Conservation (phyloP, 2,329 filamentous ascomycete genomes). For the Cladosporium phlei region DNA sequence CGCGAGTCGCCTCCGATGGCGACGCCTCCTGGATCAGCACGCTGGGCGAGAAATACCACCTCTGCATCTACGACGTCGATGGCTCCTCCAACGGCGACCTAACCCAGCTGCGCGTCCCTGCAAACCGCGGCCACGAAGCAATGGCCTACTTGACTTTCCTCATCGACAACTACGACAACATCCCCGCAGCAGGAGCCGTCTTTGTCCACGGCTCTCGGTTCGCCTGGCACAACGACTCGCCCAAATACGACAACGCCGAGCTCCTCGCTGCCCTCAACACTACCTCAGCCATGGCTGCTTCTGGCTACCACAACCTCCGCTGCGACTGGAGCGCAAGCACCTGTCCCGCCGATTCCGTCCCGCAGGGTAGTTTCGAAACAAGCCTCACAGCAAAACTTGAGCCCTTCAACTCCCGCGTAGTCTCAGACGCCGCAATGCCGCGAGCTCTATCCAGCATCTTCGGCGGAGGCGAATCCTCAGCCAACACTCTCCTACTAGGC, state of each 20-base stretch:
- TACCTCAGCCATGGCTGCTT: conserved; percentile 32
- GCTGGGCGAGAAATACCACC: conserved; percentile 39
- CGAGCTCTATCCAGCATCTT: conserved; percentile 19
- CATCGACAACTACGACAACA: conserved; percentile 54
- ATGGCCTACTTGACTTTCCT: conserved; percentile 58
- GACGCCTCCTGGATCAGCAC: conserved; percentile 39
- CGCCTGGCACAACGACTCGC: conserved; percentile 53
- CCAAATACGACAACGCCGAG: conserved; percentile 43
- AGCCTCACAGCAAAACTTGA: conserved; percentile 34
- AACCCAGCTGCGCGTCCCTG: conserved; percentile 38
- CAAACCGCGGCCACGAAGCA: conserved; percentile 57
- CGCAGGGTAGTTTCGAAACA: conserved; percentile 39
- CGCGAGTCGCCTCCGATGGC: conserved; percentile 39
- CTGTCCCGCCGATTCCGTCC: conserved; percentile 31
- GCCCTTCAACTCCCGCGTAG: conserved; percentile 37
- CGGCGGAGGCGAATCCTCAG: conserved; percentile 21
- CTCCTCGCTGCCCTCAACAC: conserved; percentile 39
- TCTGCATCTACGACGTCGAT: conserved; percentile 45
- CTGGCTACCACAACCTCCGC: conserved; percentile 47
- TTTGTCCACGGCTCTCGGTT: conserved; percentile 56
- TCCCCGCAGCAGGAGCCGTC: conserved; percentile 51
- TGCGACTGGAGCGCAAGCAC: conserved; percentile 48
- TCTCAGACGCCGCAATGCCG: conserved; percentile 24
- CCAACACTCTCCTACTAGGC: conserved; percentile 41
- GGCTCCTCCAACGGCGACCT: conserved; percentile 21